Evolutionary conservation across 179 eudicot species (phyloP).

Genomic region (Gypsophila paniculata): DNA sequence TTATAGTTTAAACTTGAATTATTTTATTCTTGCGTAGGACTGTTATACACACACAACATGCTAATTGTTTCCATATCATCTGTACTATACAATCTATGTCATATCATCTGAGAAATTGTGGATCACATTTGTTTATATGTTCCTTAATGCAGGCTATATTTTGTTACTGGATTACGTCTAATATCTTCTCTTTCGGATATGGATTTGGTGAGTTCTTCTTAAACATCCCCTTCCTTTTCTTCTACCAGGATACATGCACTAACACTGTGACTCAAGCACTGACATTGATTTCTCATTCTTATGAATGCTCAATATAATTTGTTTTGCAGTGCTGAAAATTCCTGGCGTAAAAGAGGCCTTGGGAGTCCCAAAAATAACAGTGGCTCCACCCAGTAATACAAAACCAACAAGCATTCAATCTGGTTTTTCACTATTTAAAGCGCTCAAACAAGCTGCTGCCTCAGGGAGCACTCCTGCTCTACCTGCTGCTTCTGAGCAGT

Average conservation of each 20-base stretch:
- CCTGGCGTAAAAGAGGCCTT: slow-evolving; percentile 63
- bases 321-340: slow-evolving; percentile 55
- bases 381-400: slow-evolving; percentile 37
- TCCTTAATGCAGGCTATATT: slow-evolving; percentile 67
- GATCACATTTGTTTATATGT: slow-evolving; percentile 10
- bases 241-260: neutral
- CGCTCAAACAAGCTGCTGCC: slow-evolving; percentile 43
- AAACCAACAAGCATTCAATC: slow-evolving; percentile 30
- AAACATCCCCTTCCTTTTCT: neutral
- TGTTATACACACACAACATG: too few species aligned
- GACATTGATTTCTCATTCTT: neutral
- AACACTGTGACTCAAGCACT: neutral
- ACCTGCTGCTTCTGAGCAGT: slow-evolving; percentile 23
- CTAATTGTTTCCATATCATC: too few species aligned
- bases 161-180: slow-evolving; percentile 92
- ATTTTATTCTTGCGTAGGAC: too few species aligned
- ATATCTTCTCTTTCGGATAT: slow-evolving; percentile 70
- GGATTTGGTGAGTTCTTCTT: slow-evolving; percentile 57
- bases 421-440: slow-evolving; percentile 42
- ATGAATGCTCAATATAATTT: neutral
- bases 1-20: too few species aligned
- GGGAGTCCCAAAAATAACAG: slow-evolving; percentile 60
- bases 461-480: slow-evolving; percentile 28
- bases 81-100: neutral
- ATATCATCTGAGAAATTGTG: slow-evolving; percentile 4